Conservation (phyloP, 1,284 basidiomycete genomes). For the Schizophyllum commune region DNA sequence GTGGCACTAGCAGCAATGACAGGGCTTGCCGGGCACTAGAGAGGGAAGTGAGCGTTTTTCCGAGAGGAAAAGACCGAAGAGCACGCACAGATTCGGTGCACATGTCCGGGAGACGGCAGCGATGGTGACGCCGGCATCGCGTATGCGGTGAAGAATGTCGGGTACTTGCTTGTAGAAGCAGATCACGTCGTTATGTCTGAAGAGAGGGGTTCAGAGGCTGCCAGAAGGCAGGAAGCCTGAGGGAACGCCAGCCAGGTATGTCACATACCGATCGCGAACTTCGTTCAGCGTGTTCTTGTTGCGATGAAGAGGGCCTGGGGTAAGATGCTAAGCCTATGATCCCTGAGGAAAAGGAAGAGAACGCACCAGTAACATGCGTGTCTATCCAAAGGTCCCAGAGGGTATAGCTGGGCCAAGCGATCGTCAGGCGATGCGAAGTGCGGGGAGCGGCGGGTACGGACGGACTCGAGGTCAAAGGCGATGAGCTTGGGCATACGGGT, state of each 20-base stretch:
- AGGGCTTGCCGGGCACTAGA: constrained; percentile 72
- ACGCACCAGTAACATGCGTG: constrained; percentile 48
- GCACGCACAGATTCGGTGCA: constrained; percentile 60
- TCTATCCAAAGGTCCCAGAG: constrained; percentile 85
- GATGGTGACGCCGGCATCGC: constrained; percentile 45
- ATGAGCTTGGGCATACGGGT: constrained; percentile 52
- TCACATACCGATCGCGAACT: constrained; percentile 49
- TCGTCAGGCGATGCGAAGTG: constrained; percentile 2
- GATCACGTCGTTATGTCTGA: constrained; percentile 48
- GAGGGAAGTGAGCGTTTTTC: not conserved
- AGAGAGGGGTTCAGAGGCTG: constrained; percentile 8
- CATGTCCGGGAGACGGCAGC: constrained; percentile 74
- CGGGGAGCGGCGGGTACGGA: constrained; percentile 8
- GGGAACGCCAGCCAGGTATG: too few relatives aligned
- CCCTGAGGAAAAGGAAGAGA: not conserved
- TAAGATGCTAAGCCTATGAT: constrained; percentile 14
- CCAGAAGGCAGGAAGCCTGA: not conserved
- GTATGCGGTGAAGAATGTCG: constrained; percentile 61
- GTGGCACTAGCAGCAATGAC: constrained; percentile 57
- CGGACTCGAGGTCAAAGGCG: constrained; percentile 81
- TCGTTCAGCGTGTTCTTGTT: constrained; percentile 49
- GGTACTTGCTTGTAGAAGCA: constrained; percentile 74
- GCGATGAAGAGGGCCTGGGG: constrained; percentile 54
- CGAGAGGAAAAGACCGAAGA: not conserved
- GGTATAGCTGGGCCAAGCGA: constrained; percentile 51